Base-by-base conservation (phyloP, 1,284 basidiomycete species). In the Malassezia furfur region DNA sequence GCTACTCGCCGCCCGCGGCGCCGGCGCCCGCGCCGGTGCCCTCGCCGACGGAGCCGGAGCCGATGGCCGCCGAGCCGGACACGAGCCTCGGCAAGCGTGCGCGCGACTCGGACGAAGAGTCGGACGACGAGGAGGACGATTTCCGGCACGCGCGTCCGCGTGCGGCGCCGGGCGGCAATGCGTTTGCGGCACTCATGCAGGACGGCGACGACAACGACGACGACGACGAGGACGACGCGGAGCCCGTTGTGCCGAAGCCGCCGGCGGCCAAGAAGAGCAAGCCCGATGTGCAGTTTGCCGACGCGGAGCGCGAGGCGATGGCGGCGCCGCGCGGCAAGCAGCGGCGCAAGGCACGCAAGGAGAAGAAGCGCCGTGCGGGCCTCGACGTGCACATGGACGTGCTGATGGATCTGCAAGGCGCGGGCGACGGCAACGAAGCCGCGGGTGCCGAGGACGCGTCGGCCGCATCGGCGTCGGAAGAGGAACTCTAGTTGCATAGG, bases 91-190 rank as follows among this genome's bases (percentile, higher is more conserved):
- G 57, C 15, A 59, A 59, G 38, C 57, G 76, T 44, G 77, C 75
- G 35, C 66, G 67, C 7, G 60, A 66, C 6, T 70, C 71, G 12
- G 74, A 76, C 35, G 65, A 64, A 8, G 57, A 66, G 8, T 70
- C 71, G 11, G 74, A 76, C 32, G 64, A 63, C 10, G 58, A 66
- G 5, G 28, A 34, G 6, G 43, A 45, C 12, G 43, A 47, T 22
- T 32, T 32, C 32, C 25, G 45, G 21, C 9, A 5, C 32, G 30
- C 30, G 8, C 17, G 12, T 40, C 10, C 17, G 21, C 21, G 22
- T n/a, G 40, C 30, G 21, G 12, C 40, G 40, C 45, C 32, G 17
- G 35, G 17, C 21, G 6, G 39, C 21, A 52, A 40, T 14, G 31
- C 50, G 30, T 48, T 39, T 30, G 31, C 45, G 15, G 38, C 48